Conservation (phyloP, 2,329 filamentous ascomycete genomes). For the Aspergillus brunneoviolaceus region DNA sequence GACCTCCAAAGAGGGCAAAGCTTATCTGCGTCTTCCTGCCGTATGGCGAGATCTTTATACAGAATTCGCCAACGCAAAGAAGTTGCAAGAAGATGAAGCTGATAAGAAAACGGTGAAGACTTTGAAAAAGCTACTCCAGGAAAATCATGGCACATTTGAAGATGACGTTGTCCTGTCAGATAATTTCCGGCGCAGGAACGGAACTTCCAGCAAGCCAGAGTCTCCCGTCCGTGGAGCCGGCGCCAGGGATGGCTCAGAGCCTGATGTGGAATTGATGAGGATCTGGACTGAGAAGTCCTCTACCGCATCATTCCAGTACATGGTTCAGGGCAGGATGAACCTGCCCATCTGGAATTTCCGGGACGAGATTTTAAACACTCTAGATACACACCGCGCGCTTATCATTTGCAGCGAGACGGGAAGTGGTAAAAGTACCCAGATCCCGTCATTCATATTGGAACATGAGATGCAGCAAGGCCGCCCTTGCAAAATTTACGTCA, state of each 20-base stretch:
- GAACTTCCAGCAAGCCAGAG: constrained; percentile 28
- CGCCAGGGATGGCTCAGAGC: constrained; percentile 21
- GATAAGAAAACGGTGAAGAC: constrained; percentile 69
- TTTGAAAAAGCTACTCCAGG: constrained; percentile 51
- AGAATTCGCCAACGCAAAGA: constrained; percentile 71
- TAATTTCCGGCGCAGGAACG: constrained; percentile 63
- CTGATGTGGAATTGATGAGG: constrained; percentile 46
- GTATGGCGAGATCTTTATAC: constrained; percentile 84
- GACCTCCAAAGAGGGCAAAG: constrained; percentile 82
- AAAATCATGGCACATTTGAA: constrained; percentile 53
- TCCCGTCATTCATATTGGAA: constrained; percentile 91
- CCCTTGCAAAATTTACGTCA: constrained; percentile 90
- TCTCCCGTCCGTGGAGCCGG: constrained; percentile 24
- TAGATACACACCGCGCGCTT: constrained; percentile 78
- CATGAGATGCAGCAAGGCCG: constrained; percentile 78
- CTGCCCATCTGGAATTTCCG: constrained; percentile 89
- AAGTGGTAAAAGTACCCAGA: constrained; percentile 94
- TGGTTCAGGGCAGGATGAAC: constrained; percentile 75
- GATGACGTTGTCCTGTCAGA: constrained; percentile 74
- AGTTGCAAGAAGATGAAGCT: constrained; percentile 65
- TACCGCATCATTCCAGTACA: constrained; percentile 64
- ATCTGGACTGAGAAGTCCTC: constrained; percentile 55
- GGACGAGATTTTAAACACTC: constrained; percentile 71
- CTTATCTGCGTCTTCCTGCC: constrained; percentile 72
- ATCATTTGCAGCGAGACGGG: constrained; percentile 97